A percentile compares a stretch with the other conserved stretches of the same genome.
Conservation (phyloP, 352 stramenopile genomes). For the Pythium dissimile region DNA sequence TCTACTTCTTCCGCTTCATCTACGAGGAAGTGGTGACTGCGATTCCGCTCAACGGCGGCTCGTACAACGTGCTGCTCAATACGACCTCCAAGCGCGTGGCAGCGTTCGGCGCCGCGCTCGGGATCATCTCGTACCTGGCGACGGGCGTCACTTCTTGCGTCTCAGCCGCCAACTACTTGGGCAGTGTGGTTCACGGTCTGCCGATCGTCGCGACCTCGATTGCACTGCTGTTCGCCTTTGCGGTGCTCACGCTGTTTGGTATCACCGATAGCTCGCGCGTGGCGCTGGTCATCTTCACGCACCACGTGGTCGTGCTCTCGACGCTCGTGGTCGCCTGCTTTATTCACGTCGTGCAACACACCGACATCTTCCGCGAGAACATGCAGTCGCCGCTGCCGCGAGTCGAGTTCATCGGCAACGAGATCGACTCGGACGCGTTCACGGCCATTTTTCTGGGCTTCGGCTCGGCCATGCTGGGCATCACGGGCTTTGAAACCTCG, state of each 20-base stretch:
- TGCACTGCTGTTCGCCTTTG: constrained; percentile 89
- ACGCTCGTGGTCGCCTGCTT: constrained; percentile 76
- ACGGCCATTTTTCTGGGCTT: constrained; percentile 90
- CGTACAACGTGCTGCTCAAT: constrained; percentile 96
- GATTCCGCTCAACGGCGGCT: constrained; percentile 93
- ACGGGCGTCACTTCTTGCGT: constrained; percentile 89
- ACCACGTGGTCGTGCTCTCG: constrained; percentile 81
- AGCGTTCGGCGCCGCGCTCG: constrained; percentile 91
- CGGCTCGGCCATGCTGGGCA: constrained; percentile 92
- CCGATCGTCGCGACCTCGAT: constrained; percentile 77
- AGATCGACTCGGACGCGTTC: constrained; percentile 67
- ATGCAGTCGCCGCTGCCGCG: constrained; percentile 80
- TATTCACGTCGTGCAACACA: constrained; percentile 76
- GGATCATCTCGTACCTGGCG: constrained; percentile 95
- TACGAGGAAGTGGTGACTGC: constrained; percentile 93
- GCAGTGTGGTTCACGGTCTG: constrained; percentile 71
- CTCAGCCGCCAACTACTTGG: constrained; percentile 85
- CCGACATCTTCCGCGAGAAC: constrained; percentile 80
- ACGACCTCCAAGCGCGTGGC: constrained; percentile 93
- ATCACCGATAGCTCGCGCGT: constrained; percentile 92
- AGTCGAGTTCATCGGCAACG: constrained; percentile 81
- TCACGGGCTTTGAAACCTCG: constrained; percentile 93
- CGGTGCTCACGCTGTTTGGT: constrained; percentile 86
- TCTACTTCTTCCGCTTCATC: constrained; percentile 91
- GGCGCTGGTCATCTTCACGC: constrained; percentile 91